Evolutionary conservation across 1,284 basidiomycete species (phyloP).

Genomic region (Phellopilus nigrolimitatus): DNA sequence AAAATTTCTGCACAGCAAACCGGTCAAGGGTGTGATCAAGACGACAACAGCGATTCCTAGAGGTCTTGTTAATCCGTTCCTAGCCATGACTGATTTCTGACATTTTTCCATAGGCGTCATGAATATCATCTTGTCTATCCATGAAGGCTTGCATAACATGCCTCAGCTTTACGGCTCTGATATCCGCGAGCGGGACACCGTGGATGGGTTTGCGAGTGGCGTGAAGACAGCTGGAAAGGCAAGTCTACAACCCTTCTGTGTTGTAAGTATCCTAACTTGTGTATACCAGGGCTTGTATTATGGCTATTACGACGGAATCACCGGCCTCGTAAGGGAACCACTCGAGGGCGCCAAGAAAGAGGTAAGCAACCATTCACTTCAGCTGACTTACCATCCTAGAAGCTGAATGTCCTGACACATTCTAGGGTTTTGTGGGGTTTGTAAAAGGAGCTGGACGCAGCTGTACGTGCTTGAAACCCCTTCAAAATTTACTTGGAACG

Average conservation of each 20-base stretch:
- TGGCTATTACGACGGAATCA: constrained; percentile 50
- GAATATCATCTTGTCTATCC: constrained; percentile 37
- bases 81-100: background rate
- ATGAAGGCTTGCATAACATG: constrained; percentile 43
- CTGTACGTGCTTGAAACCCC: constrained; percentile 32
- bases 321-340: constrained; percentile 48
- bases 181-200: constrained; percentile 35
- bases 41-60: constrained; percentile 40
- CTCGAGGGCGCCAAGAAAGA: constrained; percentile 44
- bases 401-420: background rate
- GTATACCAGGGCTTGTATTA: constrained; percentile 31
- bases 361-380: constrained; percentile 25
- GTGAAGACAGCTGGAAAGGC: constrained; percentile 44
- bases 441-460: constrained; percentile 46
- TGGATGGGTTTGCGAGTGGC: constrained; percentile 40
- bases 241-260: background rate
- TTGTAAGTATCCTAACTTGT: background rate
- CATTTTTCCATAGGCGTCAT: constrained; percentile 34
- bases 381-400: no score
- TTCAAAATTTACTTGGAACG: background rate
- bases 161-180: constrained; percentile 42
- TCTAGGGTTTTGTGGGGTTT: constrained; percentile 41
- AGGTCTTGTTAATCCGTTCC: constrained; percentile 25
- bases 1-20: constrained; percentile 26
- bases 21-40: constrained; percentile 41